phyloP scores from a whole-genome alignment of 108 stramenopile genomes.

The Pseudonitzschia multiseries region DNA sequence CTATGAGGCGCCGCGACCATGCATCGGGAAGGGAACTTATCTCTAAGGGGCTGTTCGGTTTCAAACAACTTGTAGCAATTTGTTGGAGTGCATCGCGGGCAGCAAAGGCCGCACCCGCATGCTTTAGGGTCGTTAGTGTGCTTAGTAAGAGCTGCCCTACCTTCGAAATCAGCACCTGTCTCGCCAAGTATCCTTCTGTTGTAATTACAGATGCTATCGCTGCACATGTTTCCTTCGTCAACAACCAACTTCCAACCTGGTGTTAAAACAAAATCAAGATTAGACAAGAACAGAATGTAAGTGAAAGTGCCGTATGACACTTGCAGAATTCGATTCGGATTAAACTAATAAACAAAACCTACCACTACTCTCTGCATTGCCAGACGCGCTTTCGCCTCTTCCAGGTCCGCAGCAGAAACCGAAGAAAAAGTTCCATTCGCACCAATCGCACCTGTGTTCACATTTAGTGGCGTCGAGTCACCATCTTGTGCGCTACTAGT shows the following conservation, averaged over 20 bases:
- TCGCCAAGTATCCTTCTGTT: slow-evolving; percentile 4
- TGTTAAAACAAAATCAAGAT: neutral
- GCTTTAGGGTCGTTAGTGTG: slow-evolving; percentile 63
- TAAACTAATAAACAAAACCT: slow-evolving; percentile 1
- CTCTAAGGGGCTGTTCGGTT: neutral
- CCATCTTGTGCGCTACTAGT: slow-evolving; percentile 8
- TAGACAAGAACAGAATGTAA: neutral
- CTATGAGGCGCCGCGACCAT: slow-evolving; percentile 43
- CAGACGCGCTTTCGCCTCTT: slow-evolving; percentile 29
- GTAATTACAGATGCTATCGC: slow-evolving; percentile 30
- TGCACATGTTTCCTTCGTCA: slow-evolving; percentile 63
- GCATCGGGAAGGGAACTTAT: slow-evolving; percentile 25
- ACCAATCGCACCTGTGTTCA: slow-evolving; percentile 72
- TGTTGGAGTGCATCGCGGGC: slow-evolving; percentile 57
- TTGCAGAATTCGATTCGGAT: neutral
- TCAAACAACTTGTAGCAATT: slow-evolving; percentile 37
- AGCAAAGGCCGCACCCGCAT: slow-evolving; percentile 69
- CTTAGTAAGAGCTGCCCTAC: slow-evolving; percentile 48
- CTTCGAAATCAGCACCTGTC: slow-evolving; percentile 17
- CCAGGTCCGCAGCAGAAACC: slow-evolving; percentile 27
- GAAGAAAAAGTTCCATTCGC: slow-evolving; percentile 64
- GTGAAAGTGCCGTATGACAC: neutral
- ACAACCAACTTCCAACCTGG: slow-evolving; percentile 62
- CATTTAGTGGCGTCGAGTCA: slow-evolving; percentile 43
- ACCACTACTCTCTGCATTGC: slow-evolving; percentile 59